Base-by-base conservation (phyloP, 306 rosid species). In the Cicer arietinum region DNA sequence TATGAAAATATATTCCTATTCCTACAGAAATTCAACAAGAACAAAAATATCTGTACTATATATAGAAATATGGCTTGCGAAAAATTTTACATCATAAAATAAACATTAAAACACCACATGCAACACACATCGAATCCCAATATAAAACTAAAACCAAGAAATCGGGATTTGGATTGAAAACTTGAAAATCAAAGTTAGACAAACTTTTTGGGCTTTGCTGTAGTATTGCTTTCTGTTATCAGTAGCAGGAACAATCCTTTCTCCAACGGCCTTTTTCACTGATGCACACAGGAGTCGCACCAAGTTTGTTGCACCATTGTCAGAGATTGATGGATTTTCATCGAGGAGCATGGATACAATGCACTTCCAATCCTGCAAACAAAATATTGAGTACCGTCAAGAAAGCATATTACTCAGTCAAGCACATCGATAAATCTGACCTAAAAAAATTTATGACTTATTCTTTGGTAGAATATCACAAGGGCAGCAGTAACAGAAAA, bases 311-410 rank as follows among this genome's bases (percentile, higher is more conserved):
- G 94, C 92, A 90, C 89, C 91, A 77, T 84, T 92, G 63, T 94
- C 98, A 67, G 92, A 87, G 65, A 82, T 67, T 51, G 77, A 77
- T 70, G 94, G 85, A 80, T 88, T 91, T 69, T 88, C 98, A 69
- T 91, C 90, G 20, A 94, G 90, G 76, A 94, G 96, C 93, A 91
- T 85, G 73, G 96, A 90, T 79, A 89, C 68, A 47, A 91, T 94
- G 82, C 97, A 88, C 84, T 90, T 94, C 98, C 98, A 94, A 73
- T 94, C 98, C 98, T 94, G 82, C 87, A 86, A 85, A 83, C 14
- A 80, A 81, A 75, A 71, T 40, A 61, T 76, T 44, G 70, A 71
- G 25, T 53, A 71, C 56, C 61, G 76, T 80, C 57, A 78, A 57
- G 77, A 73, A 77, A 76, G 69, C 14, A 63, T 69, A 71, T 74